phyloP scores from a whole-genome alignment of 1,139 yeast species.

The Geotrichum australiense region DNA sequence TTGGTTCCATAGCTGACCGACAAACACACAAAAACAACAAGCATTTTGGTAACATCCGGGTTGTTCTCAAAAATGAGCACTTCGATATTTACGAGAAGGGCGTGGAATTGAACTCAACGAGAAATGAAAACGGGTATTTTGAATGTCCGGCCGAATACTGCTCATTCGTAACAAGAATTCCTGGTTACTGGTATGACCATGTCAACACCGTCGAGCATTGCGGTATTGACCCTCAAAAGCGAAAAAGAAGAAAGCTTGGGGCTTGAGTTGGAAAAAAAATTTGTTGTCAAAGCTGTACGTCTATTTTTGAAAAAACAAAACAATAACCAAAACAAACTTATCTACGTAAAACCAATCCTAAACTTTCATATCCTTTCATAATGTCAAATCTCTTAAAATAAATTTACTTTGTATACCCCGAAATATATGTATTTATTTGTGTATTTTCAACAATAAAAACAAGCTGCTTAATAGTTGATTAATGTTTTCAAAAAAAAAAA shows the following conservation, averaged over 20 bases:
- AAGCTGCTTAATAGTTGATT: no score
- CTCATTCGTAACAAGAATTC: conserved; percentile 27
- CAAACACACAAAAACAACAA: conserved; percentile 30
- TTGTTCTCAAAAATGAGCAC: conserved; percentile 21
- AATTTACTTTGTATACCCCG: no score
- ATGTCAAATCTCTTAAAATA: no score
- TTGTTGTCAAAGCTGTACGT: no score
- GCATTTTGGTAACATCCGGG: conserved; percentile 25
- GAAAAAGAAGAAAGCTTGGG: conserved; percentile 9
- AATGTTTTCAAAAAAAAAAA: no score
- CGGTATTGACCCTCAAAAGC: conserved; percentile 28
- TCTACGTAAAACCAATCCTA: no score
- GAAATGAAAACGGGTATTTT: conserved; percentile 26
- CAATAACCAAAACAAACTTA: no score
- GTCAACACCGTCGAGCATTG: conserved; percentile 26
- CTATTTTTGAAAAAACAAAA: no score
- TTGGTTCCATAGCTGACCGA: conserved; percentile 27
- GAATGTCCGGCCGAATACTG: conserved; percentile 26
- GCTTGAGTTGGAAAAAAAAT: not conserved
- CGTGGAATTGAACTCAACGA: conserved; percentile 20
- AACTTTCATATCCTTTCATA: no score
- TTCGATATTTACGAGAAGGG: conserved; percentile 24
- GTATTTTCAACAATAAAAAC: no score
- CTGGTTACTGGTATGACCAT: conserved; percentile 29
- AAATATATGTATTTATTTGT: no score